Evolutionary conservation across 176 grass and related monocot species (phyloP), one percentile per base, ranked within the genome.

Genomic region (Oryza glumipatula): DNA sequence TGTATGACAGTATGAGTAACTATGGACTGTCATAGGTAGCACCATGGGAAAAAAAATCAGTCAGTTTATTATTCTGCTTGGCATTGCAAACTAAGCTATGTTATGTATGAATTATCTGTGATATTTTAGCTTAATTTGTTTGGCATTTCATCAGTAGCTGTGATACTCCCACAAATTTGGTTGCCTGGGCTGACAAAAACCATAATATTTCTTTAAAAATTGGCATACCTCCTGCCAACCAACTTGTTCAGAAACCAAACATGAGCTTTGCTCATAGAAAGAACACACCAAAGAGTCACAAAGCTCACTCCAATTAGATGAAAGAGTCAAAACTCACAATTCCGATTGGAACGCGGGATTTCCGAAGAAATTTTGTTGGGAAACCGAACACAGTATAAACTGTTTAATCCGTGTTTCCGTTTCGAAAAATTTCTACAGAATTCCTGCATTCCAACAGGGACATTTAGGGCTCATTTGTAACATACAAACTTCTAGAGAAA

Each of bases 101-200:
- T 38, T 38, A 65, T 72, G 17, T 15, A 51, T 75, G 19, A 74
- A 46, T 1, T 21, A n/a, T 7, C 11, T 52, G 26, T 32, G 46
- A 56, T 28, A 14, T 56, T 41, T 48, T 80, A 80, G 26, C 65
- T 68, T 51, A 70, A 69, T 70, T 70, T 81, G 17, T 56, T 33
- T 58, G 51, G 5, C 12, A 11, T 71, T 19, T 24, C 8, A 8
- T 58, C 68, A 81, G 21, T 58, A 70, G 32, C 47, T 43, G 44
- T 7, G 19, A 36, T 9, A 51, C 36, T 24, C 6, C 13, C 44
- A 36, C 35, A 67, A 26, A 14, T 38, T 36, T 52, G 78, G 17
- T 52, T 52, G 52, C 52, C 52, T 56, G 52, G 52, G 52, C 80
- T 32, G 36, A 58, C 52, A 73, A 64, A 65, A 47, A 35, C 11